These are phyloP conservation scores for Calocybe indica DNA, from an alignment of 768 basidiomycete species.

Conservation along the genomic window DNA sequence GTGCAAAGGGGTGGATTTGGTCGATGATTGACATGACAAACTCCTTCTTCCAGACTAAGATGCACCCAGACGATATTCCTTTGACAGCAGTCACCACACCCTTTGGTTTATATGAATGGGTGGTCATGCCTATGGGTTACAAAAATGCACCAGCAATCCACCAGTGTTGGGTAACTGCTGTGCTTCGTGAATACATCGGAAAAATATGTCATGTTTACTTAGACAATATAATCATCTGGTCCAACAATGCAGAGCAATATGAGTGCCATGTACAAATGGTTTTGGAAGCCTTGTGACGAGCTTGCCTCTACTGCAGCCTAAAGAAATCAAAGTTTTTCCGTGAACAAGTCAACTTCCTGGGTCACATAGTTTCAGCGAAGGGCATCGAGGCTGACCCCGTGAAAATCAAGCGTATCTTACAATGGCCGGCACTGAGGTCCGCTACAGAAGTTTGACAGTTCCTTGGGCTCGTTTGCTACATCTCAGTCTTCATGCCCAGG, in stretches of 20 bases:
- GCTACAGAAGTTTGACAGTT: conserved; percentile 14
- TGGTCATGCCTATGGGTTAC: conserved; percentile 15
- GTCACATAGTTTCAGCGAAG: conserved; percentile 18
- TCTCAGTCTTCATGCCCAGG: too few relatives aligned
- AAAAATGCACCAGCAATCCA: conserved; percentile 21
- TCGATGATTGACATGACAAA: conserved; percentile 31
- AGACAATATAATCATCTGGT: conserved; percentile 42
- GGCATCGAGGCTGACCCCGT: conserved; percentile 16
- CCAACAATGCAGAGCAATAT: conserved; percentile 26
- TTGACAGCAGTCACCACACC: conserved; percentile 29
- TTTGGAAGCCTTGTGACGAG: conserved; percentile 14
- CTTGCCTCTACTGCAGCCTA: conserved; percentile 5
- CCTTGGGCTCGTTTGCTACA: conserved; percentile 15
- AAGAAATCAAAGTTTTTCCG: too few relatives aligned
- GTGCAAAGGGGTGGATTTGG: conserved; percentile 25
- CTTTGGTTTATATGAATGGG: conserved; percentile 28
- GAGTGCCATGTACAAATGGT: conserved; percentile 13
- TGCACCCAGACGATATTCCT: conserved; percentile 20
- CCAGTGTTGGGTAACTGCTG: too few relatives aligned
- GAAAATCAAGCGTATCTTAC: conserved; percentile 15
- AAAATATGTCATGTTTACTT: conserved; percentile 35
- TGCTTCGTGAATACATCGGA: too few relatives aligned
- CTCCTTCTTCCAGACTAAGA: conserved; percentile 27
- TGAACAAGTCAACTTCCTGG: too few relatives aligned
- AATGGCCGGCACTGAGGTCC: conserved; percentile 17